A percentile compares a stretch with the other conserved stretches of the same genome.
phyloP scores from a whole-genome alignment of 1,139 yeast genomes.

The Arxiozyma slooffiae region DNA sequence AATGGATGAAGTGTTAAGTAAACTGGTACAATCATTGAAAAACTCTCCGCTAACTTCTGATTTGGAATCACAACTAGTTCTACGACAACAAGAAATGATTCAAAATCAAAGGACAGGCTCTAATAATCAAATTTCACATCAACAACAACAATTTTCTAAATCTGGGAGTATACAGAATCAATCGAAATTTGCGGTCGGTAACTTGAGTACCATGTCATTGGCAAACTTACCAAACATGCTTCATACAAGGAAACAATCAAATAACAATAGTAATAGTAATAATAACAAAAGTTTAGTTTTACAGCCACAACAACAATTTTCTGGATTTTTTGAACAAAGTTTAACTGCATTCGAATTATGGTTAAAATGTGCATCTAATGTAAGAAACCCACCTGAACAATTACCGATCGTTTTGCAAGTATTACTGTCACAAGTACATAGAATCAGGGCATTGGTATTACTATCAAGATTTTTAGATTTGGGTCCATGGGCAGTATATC shows the following conservation, averaged over 20 bases:
- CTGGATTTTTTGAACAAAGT: conserved; percentile 92
- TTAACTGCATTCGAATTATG: conserved; percentile 93
- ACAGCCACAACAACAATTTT: conserved; percentile 56
- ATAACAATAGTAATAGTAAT: not conserved
- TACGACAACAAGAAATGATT: conserved; percentile 22
- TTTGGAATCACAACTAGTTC: conserved; percentile 18
- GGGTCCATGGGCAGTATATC: conserved; percentile 96
- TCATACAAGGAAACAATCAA: conserved; percentile 6
- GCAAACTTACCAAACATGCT: conserved; percentile 23
- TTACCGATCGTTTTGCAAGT: conserved; percentile 90
- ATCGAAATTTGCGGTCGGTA: conserved; percentile 26
- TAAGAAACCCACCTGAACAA: conserved; percentile 87
- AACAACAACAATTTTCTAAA: conserved; percentile 14
- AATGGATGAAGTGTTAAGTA: conserved; percentile 82
- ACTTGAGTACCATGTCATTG: conserved; percentile 30
- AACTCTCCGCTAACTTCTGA: conserved; percentile 26
- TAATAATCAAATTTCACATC: conserved; percentile 3
- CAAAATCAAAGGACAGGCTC: conserved; percentile 14
- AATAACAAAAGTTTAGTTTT: conserved; percentile 1
- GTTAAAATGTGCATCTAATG: conserved; percentile 81
- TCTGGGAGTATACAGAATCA: conserved; percentile 21
- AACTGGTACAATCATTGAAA: conserved; percentile 38
- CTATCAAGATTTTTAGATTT: conserved; percentile 79
- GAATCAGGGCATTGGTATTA: conserved; percentile 77
- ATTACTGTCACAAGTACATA: conserved; percentile 82